Conservation (phyloP, 306 rosid species). For the Sindora glabra region DNA sequence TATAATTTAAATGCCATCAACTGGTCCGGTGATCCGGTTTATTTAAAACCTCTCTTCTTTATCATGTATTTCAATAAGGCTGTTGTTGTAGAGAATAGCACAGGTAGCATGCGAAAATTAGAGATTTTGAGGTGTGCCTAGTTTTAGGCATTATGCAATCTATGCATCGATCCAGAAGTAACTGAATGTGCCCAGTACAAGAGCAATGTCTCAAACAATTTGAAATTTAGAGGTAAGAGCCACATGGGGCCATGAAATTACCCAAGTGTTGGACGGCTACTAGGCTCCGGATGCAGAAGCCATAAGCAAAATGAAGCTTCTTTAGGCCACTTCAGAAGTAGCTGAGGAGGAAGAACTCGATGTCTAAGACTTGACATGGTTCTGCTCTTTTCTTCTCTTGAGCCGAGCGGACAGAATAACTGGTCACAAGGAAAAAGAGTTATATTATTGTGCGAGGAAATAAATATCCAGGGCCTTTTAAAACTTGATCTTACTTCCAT, state of each 20-base stretch:
- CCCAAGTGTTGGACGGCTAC: conserved; percentile 79
- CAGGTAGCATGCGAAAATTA: no score
- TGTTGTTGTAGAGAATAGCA: no score
- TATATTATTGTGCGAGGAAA: conserved; percentile 26
- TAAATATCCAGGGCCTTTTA: background rate
- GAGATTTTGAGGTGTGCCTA: no score
- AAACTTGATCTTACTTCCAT: conserved; percentile 5
- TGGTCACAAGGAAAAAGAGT: conserved; percentile 39
- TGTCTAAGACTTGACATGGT: conserved; percentile 94
- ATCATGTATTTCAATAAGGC: no score
- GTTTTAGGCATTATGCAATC: background rate
- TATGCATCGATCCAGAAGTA: background rate
- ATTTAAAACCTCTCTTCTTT: no score
- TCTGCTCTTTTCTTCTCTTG: conserved; percentile 81
- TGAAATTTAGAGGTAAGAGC: conserved; percentile 5
- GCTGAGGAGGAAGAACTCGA: conserved; percentile 97
- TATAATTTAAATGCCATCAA: no score
- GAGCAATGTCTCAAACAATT: background rate
- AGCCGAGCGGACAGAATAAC: conserved; percentile 82
- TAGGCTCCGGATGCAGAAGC: conserved; percentile 93
- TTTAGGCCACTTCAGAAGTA: conserved; percentile 91
- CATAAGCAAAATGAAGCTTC: conserved; percentile 96
- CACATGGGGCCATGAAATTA: conserved; percentile 21
- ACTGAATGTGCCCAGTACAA: background rate
- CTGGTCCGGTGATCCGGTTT: no score